Conservation (phyloP, 2,329 filamentous ascomycete species). For the Drechslerella stenobrocha region DNA sequence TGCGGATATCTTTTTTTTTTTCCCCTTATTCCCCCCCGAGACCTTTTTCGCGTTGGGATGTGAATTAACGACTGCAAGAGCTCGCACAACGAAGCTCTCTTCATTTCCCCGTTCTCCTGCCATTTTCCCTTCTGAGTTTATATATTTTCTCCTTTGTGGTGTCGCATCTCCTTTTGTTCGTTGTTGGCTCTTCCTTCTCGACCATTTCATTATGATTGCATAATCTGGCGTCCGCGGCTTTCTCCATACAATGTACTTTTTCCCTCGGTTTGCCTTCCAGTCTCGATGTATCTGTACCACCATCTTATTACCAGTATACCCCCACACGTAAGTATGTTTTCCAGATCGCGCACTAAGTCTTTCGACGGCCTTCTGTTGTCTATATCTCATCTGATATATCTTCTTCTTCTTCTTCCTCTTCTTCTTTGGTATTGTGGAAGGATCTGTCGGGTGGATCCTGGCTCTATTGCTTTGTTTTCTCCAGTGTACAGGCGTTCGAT, state of each 20-base stretch:
- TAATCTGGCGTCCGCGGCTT: neutral
- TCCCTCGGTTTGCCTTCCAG: slow-evolving; percentile 6
- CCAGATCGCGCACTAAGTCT: too few species aligned
- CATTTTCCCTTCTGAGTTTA: neutral
- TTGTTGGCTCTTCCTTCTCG: slow-evolving; percentile 24
- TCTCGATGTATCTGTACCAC: neutral
- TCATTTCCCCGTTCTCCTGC: slow-evolving; percentile 22
- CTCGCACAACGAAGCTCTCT: slow-evolving; percentile 25
- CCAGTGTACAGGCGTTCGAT: too few species aligned
- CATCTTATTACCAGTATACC: slow-evolving; percentile 2
- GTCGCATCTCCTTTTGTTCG: slow-evolving; percentile 12
- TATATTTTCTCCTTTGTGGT: neutral
- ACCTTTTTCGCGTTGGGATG: slow-evolving; percentile 8
- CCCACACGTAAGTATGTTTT: neutral
- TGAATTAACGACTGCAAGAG: slow-evolving; percentile 26
- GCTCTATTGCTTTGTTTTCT: too few species aligned
- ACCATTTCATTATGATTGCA: slow-evolving; percentile 2
- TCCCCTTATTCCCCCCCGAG: neutral
- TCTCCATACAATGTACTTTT: neutral
- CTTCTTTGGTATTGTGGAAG: too few species aligned
- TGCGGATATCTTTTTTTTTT: slow-evolving; percentile 18
- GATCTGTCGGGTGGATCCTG: too few species aligned
- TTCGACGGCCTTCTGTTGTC: too few species aligned
- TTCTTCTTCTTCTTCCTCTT: too few species aligned
- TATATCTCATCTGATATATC: too few species aligned